Percentiles rank a stretch among this genome's conserved stretches.
Evolutionary conservation across 2,329 filamentous ascomycete species (phyloP).

Genomic region (Pseudogymnoascus sp.): DNA sequence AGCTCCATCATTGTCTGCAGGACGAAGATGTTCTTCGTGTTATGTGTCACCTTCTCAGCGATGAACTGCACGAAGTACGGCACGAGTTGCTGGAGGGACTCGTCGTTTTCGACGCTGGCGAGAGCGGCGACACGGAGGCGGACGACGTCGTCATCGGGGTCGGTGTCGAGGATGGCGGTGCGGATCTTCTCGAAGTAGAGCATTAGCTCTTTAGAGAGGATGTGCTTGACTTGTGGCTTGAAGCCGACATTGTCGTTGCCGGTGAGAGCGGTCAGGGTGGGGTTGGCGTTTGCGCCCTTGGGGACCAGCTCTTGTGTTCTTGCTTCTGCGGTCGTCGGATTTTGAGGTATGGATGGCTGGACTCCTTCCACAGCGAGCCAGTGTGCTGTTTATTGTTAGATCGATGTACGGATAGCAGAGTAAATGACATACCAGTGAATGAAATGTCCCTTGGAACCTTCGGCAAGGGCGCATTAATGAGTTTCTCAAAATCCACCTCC

Average conservation of each 20-base stretch:
- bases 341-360: slow-evolving; percentile 92
- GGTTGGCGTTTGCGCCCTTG: slow-evolving; percentile 84
- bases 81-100: slow-evolving; percentile 87
- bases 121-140: slow-evolving; percentile 76
- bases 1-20: slow-evolving; percentile 90
- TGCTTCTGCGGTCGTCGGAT: slow-evolving; percentile 80
- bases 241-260: slow-evolving; percentile 78
- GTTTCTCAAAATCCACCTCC: slow-evolving; percentile 96
- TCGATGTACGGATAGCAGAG: neutral
- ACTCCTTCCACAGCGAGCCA: slow-evolving; percentile 98
- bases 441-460: slow-evolving; percentile 90
- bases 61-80: slow-evolving; percentile 97
- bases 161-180: slow-evolving; percentile 79
- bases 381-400: slow-evolving; percentile 56
- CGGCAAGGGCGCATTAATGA: slow-evolving; percentile 92
- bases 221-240: slow-evolving; percentile 90
- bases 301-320: slow-evolving; percentile 78
- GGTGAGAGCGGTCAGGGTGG: slow-evolving; percentile 73
- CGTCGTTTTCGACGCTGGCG: slow-evolving; percentile 78
- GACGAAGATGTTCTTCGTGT: slow-evolving; percentile 81
- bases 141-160: slow-evolving; percentile 68
- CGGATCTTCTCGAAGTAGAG: slow-evolving; percentile 97
- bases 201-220: slow-evolving; percentile 90
- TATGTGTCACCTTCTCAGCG: slow-evolving; percentile 91
- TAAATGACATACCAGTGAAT: slow-evolving; percentile 64